phyloP scores from a whole-genome alignment of 1,139 yeast genomes.

The Arxiozyma heterogenica region DNA sequence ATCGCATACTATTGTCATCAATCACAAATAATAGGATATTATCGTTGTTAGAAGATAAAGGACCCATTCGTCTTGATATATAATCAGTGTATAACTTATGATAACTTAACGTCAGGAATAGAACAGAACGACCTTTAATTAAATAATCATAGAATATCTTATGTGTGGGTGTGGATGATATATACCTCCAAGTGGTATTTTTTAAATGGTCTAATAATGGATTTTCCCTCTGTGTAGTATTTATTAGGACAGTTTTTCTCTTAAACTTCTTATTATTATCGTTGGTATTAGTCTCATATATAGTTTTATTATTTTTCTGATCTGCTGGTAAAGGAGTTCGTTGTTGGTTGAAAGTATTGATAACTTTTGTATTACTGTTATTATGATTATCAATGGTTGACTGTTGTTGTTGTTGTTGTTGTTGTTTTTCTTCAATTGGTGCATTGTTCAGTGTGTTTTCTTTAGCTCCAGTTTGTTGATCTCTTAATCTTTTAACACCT shows the following conservation, averaged over 20 bases:
- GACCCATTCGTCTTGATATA: conserved; percentile 59
- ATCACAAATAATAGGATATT: conserved; percentile 64
- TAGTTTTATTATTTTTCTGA: background rate
- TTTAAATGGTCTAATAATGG: conserved; percentile 44
- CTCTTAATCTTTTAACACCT: conserved; percentile 45
- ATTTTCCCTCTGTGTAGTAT: conserved; percentile 50
- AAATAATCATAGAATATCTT: conserved; percentile 57
- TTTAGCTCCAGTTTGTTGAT: conserved; percentile 14
- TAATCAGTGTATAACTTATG: conserved; percentile 86
- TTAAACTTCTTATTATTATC: background rate
- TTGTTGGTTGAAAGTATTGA: conserved; percentile 24
- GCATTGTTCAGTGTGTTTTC: background rate
- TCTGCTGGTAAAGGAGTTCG: background rate
- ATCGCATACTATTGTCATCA: conserved; percentile 80
- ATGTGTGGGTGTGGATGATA: conserved; percentile 31
- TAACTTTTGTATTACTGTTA: conserved; percentile 6
- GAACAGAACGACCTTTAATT: conserved; percentile 52
- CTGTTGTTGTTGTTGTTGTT: background rate
- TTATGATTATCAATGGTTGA: background rate
- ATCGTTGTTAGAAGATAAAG: conserved; percentile 43
- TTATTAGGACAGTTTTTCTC: conserved; percentile 36
- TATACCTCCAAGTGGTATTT: conserved; percentile 44
- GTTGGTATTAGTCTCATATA: background rate
- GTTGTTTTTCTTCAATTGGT: background rate
- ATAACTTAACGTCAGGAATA: conserved; percentile 70